A percentile compares a stretch with the other conserved stretches of the same genome.
These are phyloP conservation scores for Selaginella moellendorffii DNA, from an alignment of 75 land plant genomes.

Conservation along the genomic window DNA sequence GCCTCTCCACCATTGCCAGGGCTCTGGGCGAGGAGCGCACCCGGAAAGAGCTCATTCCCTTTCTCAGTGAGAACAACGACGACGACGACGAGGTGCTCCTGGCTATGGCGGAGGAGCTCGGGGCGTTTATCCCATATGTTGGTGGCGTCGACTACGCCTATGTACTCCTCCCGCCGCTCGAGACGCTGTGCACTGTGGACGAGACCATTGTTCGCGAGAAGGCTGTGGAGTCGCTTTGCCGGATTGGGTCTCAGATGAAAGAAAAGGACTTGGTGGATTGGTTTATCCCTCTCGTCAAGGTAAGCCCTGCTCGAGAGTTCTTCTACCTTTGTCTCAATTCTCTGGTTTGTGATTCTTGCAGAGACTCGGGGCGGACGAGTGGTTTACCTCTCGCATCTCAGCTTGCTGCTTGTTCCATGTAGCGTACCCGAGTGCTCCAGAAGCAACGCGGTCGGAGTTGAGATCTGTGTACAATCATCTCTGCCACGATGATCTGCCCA, in stretches of 20 bases:
- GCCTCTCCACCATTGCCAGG: constrained; percentile 81
- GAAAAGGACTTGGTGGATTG: constrained; percentile 70
- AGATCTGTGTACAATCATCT: constrained; percentile 61
- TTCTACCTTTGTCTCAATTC: neutral
- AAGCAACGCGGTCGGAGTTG: constrained; percentile 52
- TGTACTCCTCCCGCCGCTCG: constrained; percentile 78
- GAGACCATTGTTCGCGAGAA: constrained; percentile 92
- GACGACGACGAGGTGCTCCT: constrained; percentile 93
- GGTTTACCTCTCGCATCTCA: constrained; percentile 92
- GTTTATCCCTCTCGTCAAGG: constrained; percentile 89
- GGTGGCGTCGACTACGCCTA: constrained; percentile 90
- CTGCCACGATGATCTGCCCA: constrained; percentile 96
- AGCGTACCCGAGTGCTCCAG: constrained; percentile 85
- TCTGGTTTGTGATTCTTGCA: constrained; percentile 16
- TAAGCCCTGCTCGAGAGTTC: constrained; percentile 2
- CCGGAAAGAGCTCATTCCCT: constrained; percentile 82
- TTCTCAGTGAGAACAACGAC: constrained; percentile 85
- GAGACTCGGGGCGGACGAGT: constrained; percentile 89
- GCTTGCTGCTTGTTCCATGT: constrained; percentile 92
- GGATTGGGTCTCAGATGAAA: constrained; percentile 86
- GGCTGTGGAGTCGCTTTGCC: constrained; percentile 83
- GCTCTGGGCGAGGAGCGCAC: constrained; percentile 92
- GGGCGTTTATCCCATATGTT: constrained; percentile 87
- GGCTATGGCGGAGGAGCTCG: constrained; percentile 94
- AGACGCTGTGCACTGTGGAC: constrained; percentile 86